Conservation (phyloP, 345 rosid species). For the Bruguiera gymnorhiza region DNA sequence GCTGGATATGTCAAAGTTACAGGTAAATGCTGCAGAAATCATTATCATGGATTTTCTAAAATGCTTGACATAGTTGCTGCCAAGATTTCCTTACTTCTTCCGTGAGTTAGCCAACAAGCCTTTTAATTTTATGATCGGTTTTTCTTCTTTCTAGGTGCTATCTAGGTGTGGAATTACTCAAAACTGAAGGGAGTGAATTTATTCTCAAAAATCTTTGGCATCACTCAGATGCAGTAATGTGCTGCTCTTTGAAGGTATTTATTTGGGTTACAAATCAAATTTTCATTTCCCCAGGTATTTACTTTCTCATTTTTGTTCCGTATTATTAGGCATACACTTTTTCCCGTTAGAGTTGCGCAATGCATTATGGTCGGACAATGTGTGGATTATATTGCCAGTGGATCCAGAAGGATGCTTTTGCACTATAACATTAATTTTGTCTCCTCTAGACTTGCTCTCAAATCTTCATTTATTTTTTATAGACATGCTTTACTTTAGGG, state of each 20-base stretch:
- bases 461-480: not conserved
- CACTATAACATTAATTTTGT: too few relatives aligned
- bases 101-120: too few relatives aligned
- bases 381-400: too few relatives aligned
- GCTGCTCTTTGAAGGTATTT: slow-evolving; percentile 74
- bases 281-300: too few relatives aligned
- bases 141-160: slow-evolving; percentile 51
- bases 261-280: not conserved
- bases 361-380: not conserved
- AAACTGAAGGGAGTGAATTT: slow-evolving; percentile 70
- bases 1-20: slow-evolving; percentile 96
- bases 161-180: slow-evolving; percentile 83
- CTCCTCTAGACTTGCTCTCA: not conserved
- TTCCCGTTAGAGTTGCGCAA: not conserved
- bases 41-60: not conserved
- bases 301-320: not conserved
- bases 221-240: slow-evolving; percentile 76
- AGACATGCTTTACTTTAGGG: too few relatives aligned
- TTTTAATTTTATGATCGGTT: not conserved
- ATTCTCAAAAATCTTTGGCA: slow-evolving; percentile 85
- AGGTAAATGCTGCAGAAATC: slow-evolving; percentile 35
- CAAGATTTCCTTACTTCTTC: too few relatives aligned
- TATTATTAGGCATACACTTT: not conserved
- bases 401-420: not conserved
- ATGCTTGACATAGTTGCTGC: too few relatives aligned